These are phyloP conservation scores for Choricystis sp. DNA, from an alignment of 139 green algal species.

Conservation along the genomic window DNA sequence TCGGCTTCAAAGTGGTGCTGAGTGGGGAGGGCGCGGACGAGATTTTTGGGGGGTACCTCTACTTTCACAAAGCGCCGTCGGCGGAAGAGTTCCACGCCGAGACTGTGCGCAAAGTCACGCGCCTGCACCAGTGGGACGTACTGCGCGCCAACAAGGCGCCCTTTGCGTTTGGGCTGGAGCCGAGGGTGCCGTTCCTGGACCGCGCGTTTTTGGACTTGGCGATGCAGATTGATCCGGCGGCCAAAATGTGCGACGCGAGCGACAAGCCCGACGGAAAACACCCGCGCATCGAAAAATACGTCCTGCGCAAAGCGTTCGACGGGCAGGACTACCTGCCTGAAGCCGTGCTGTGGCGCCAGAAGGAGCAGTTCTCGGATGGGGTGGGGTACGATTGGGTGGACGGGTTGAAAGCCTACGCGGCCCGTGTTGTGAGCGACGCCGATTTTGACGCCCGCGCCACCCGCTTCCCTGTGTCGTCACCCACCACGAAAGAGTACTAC, in stretches of 20 bases:
- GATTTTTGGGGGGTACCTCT: conserved; percentile 93
- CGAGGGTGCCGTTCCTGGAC: conserved; percentile 91
- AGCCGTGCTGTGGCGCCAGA: conserved; percentile 84
- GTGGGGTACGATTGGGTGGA: conserved; percentile 81
- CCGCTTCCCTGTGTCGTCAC: conserved; percentile 71
- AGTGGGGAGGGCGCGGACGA: conserved; percentile 91
- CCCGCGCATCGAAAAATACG: conserved; percentile 87
- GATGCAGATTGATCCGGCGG: conserved; percentile 78
- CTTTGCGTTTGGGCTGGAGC: conserved; percentile 87
- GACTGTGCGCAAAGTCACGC: conserved; percentile 70
- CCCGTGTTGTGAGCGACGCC: conserved; percentile 41
- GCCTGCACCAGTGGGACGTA: conserved; percentile 84
- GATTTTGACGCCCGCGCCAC: conserved; percentile 29
- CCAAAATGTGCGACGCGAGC: conserved; percentile 70
- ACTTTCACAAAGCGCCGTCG: conserved; percentile 91
- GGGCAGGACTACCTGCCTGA: conserved; percentile 79
- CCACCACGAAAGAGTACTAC: conserved; percentile 81
- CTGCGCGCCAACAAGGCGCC: conserved; percentile 92
- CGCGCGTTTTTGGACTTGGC: conserved; percentile 66
- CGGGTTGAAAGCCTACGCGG: conserved; percentile 53
- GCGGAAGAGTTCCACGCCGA: conserved; percentile 75
- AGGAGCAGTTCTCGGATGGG: conserved; percentile 98
- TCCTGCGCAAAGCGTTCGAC: conserved; percentile 95
- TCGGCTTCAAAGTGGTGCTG: conserved; percentile 91
- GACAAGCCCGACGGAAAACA: conserved; percentile 46